A percentile compares a stretch with the other conserved stretches of the same genome.
phyloP scores from a whole-genome alignment of 306 rosid species.

The Albizia julibrissin region DNA sequence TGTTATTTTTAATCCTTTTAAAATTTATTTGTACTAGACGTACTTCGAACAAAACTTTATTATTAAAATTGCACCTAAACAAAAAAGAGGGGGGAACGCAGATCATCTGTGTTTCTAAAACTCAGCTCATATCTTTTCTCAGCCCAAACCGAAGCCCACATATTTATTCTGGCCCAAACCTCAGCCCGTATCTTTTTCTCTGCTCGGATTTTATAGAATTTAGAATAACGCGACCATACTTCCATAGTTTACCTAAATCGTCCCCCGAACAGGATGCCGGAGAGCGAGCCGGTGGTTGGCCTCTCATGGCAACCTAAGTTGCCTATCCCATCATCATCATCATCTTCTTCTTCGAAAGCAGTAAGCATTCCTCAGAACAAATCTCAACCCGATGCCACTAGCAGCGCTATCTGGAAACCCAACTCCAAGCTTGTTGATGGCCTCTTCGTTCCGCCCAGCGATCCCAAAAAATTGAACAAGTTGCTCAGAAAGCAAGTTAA shows the following conservation, averaged over 20 bases:
- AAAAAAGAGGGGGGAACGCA: no score
- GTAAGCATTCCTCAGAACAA: conserved; percentile 29
- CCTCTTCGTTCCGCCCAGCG: conserved; percentile 72
- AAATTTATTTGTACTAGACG: no score
- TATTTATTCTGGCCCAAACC: background rate
- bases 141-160: background rate
- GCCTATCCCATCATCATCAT: conserved; percentile 43
- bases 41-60: no score
- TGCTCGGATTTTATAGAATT: background rate
- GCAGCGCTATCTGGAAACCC: conserved; percentile 58
- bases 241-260: background rate
- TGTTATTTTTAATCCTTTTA: no score
- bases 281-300: conserved; percentile 56
- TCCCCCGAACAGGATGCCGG: conserved; percentile 40
- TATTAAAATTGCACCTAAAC: no score
- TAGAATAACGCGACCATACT: background rate
- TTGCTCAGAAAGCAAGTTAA: conserved; percentile 61
- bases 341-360: conserved; percentile 43
- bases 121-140: no score
- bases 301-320: conserved; percentile 82
- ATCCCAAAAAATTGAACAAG: conserved; percentile 67
- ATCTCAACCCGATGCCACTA: conserved; percentile 39
- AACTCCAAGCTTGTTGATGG: conserved; percentile 74
- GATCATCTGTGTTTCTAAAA: no score
- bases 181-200: background rate